Evolutionary conservation across 306 rosid species (phyloP).

Genomic region (Crotalaria pallida): DNA sequence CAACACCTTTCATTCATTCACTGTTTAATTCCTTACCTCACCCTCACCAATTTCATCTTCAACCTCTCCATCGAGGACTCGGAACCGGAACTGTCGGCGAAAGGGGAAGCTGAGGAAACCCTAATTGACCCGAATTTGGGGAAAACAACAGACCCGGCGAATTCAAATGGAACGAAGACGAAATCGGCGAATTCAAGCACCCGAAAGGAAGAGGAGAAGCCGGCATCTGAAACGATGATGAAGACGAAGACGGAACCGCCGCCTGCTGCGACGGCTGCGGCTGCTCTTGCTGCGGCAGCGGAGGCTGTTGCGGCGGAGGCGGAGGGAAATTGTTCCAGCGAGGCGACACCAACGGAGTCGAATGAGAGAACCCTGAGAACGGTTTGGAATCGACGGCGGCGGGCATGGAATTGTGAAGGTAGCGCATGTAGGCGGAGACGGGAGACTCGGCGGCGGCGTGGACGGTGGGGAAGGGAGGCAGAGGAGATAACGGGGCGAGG

Average conservation of each 20-base stretch:
- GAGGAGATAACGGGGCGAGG: slow-evolving; percentile 65
- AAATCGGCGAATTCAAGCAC: slow-evolving; percentile 78
- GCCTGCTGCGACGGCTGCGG: slow-evolving; percentile 20
- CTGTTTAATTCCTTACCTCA: slow-evolving; percentile 35
- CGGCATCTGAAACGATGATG: slow-evolving; percentile 43
- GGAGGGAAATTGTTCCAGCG: slow-evolving; percentile 50
- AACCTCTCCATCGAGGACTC: slow-evolving; percentile 82
- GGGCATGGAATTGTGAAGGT: slow-evolving; percentile 46
- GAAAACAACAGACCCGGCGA: slow-evolving; percentile 71
- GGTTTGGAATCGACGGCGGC: slow-evolving; percentile 46
- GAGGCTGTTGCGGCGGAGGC: slow-evolving; percentile 8
- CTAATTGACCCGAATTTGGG: slow-evolving; percentile 64
- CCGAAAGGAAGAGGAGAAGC: slow-evolving; percentile 71
- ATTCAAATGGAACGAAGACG: slow-evolving; percentile 52
- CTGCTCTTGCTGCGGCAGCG: neutral
- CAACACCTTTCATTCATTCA: slow-evolving; percentile 6
- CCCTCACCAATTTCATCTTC: slow-evolving; percentile 21
- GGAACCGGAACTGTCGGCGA: slow-evolving; percentile 81
- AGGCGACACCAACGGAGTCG: slow-evolving; percentile 60
- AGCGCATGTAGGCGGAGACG: slow-evolving; percentile 80
- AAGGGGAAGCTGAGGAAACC: slow-evolving; percentile 86
- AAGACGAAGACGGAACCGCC: slow-evolving; percentile 3
- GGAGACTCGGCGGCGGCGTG: slow-evolving; percentile 94
- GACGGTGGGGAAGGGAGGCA: slow-evolving; percentile 85
- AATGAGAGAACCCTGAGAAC: slow-evolving; percentile 67